Evolutionary conservation across 768 basidiomycete genomes (phyloP).

Genomic region (Pilatotrama ljubarskyi): DNA sequence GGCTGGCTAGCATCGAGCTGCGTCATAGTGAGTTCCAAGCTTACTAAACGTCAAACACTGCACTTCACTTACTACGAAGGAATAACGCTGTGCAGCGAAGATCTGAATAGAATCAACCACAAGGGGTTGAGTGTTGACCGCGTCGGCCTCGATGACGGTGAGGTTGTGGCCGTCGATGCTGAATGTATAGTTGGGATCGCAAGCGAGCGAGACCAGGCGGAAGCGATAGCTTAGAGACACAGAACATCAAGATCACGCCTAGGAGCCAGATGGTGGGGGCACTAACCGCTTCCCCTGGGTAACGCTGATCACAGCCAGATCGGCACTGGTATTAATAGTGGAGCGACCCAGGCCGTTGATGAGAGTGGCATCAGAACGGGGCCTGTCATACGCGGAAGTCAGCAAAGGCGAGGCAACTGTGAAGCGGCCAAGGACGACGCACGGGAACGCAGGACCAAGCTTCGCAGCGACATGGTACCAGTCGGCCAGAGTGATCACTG

Average conservation of each 20-base stretch:
- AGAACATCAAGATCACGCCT: not conserved
- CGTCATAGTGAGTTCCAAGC: not conserved
- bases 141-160: constrained; percentile 56
- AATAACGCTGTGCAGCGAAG: constrained; percentile 54
- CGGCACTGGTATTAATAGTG: constrained; percentile 32
- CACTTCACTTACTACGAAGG: constrained; percentile 35
- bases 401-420: constrained; percentile 9
- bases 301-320: constrained; percentile 33
- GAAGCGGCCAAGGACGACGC: constrained; percentile 5
- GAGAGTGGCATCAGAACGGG: constrained; percentile 38
- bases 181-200: constrained; percentile 42
- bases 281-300: constrained; percentile 23
- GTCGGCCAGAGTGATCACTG: constrained; percentile 48
- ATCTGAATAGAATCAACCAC: constrained; percentile 44
- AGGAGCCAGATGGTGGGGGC: constrained; percentile 21
- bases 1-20: constrained; percentile 40
- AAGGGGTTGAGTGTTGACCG: constrained; percentile 42
- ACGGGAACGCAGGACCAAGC: constrained; percentile 17
- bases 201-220: constrained; percentile 23
- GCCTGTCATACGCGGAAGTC: not conserved
- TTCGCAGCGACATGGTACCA: constrained; percentile 38
- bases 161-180: constrained; percentile 44
- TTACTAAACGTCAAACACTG: not conserved
- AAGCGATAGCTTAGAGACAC: constrained; percentile 32
- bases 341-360: constrained; percentile 49